Percentiles rank a stretch among this genome's conserved stretches.
Conservation (phyloP, 495 filamentous ascomycete species). For the Platismatia glauca region DNA sequence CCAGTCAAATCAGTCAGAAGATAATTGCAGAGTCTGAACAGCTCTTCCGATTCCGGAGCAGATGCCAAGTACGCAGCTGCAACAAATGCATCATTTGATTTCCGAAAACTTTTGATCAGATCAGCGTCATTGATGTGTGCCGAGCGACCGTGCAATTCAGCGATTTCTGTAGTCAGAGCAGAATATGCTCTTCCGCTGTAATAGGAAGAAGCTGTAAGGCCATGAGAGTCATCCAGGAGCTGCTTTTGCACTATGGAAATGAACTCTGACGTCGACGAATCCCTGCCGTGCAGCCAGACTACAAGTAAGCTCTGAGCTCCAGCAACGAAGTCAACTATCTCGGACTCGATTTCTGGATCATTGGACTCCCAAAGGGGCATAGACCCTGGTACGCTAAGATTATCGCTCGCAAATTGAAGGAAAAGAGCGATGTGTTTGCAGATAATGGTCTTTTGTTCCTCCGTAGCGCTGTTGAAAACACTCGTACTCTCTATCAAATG, state of each 20-base stretch:
- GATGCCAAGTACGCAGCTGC: constrained; percentile 42
- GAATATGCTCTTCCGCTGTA: constrained; percentile 27
- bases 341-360: constrained; percentile 44
- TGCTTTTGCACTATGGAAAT: constrained; percentile 18
- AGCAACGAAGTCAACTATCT: constrained; percentile 52
- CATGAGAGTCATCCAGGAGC: constrained; percentile 17
- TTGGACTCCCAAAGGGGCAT: constrained; percentile 46
- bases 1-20: constrained; percentile 52
- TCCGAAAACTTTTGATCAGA: constrained; percentile 20
- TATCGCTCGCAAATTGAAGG: constrained; percentile 53
- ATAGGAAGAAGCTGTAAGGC: constrained; percentile 23
- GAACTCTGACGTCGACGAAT: constrained; percentile 9
- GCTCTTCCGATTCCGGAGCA: constrained; percentile 13
- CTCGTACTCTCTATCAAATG: constrained; percentile 17
- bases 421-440: constrained; percentile 44
- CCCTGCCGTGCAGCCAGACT: constrained; percentile 12
- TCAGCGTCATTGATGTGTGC: constrained; percentile 12
- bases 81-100: constrained; percentile 35
- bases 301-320: constrained; percentile 41
- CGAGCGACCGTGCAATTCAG: constrained; percentile 22
- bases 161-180: constrained; percentile 20
- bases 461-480: constrained; percentile 15
- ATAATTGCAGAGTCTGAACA: constrained; percentile 45
- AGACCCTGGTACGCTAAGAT: constrained; percentile 47
- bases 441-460: constrained; percentile 16